These are phyloP conservation scores for Pichia occidentalis DNA, from an alignment of 805 yeast genomes.

Conservation along the genomic window DNA sequence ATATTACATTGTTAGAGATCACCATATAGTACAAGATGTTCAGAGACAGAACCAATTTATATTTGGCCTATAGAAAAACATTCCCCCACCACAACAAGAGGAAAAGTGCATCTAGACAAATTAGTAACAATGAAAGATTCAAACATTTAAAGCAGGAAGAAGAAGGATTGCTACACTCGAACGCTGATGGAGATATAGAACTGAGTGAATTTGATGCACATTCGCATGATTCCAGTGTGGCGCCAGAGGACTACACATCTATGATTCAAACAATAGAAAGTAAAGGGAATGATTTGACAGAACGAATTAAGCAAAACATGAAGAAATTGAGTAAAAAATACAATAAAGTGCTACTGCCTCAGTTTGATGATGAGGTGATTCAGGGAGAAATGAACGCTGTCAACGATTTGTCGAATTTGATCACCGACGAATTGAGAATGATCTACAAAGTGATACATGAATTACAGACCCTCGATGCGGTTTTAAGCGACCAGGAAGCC, in stretches of 20 bases:
- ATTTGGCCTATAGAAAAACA: constrained; percentile 81
- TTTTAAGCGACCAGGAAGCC: constrained; percentile 1
- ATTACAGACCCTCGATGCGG: constrained; percentile 35
- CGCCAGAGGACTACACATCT: constrained; percentile 7
- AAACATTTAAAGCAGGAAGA: constrained; percentile 46
- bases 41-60: constrained; percentile 91
- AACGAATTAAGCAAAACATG: constrained; percentile 45
- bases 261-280: constrained; percentile 13
- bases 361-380: constrained; percentile 74
- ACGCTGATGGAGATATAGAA: constrained; percentile 10
- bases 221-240: background rate
- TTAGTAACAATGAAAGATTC: constrained; percentile 24
- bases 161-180: constrained; percentile 53
- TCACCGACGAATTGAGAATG: constrained; percentile 70
- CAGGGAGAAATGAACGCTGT: constrained; percentile 52
- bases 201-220: background rate
- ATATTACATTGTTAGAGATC: no score
- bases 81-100: constrained; percentile 53
- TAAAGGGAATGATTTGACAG: constrained; percentile 12
- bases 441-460: constrained; percentile 73
- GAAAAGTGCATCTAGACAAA: constrained; percentile 19
- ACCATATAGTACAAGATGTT: no score
- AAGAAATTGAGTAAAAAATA: constrained; percentile 62
- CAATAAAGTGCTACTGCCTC: constrained; percentile 78
- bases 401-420: constrained; percentile 66